Evolutionary conservation across 83 land plant species (phyloP), one percentile per base, ranked within the genome.

Genomic region (Larix sibirica): DNA sequence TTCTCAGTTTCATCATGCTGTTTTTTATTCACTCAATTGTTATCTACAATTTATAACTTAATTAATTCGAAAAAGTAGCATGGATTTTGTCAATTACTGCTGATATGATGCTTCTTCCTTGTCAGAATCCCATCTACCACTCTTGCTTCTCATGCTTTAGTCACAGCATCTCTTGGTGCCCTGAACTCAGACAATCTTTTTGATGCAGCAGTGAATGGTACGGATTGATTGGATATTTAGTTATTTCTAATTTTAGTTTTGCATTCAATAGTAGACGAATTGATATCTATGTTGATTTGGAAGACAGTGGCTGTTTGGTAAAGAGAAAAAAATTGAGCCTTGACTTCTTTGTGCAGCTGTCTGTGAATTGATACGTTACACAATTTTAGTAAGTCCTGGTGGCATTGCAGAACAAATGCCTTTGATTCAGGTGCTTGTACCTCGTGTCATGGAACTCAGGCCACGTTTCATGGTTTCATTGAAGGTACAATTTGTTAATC

Each of bases 191-290:
- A 95, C 31, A 73, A 92, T 50, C 87, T 92, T 62, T 91, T 92
- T 42, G 96, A 95, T 87, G 93, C 98, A 80, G 89, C 99, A 81
- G 96, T 94, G 54, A 94, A 97, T 92, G 99, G 99, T 97, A 97
- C 62, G 78, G 16, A 12, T 54, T 54, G 9, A 50, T 50, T 50
- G 54, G 54, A 50, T 50, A 54, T 12, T 54, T 54, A 50, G 13
- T 54, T 10, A 54, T 54, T 54, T 54, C 58, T 10, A 54, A 54
- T 54, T 14, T 54, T 54, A 54, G 12, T 54, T 54, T 47, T 54
- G 58, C 58, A 10, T 54, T 54, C 12, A 2, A 13, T 54, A 54
- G 58, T 1, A 54, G 12, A 14, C 58, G 58, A 54, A 54, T 3
- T 54, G 58, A 54, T 54, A 54, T 54, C 12, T 54, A 12, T 54